Evolutionary conservation across 1,139 yeast genomes (phyloP), one percentile per base, ranked within the genome.

Genomic region (Yamadazyma trypodendri): DNA sequence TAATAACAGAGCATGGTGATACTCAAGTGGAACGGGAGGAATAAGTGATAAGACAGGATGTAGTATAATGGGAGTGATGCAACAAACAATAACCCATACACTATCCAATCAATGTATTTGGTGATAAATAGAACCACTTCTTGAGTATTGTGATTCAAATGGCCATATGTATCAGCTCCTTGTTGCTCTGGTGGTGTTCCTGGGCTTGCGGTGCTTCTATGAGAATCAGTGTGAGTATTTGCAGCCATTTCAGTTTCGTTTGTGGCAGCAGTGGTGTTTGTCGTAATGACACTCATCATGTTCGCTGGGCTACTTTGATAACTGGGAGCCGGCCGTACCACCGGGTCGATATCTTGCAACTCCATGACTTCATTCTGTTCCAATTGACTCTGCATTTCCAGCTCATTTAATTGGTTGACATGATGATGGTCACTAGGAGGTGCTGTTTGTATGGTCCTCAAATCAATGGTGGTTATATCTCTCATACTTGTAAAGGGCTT

Each of bases 11-110:
- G 50, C 16, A 83, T 70, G 13, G 84, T 77, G 24, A 81, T 60
- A 12, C 80, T 72, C 36, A 84, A 56, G 43, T 85, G 90, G 43
- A 81, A 74, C 2, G 83, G 80, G 56, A 84, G 62, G 40, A 78
- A 73, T 36, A 80, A 72, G 44, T 72, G 79, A 30, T 75, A 68
- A 3, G 58, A 56, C 37, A 53, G 52, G 49, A 63, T 55, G 59
- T 56, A 78, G 54, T 77, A 79, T 15, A 78, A 59, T 5, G 84
- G 83, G 16, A 81, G 44, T 0, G 89, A 82, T 1, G 66, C 68
- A 5, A 79, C 46, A 39, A 80, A 72, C 15, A 83, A 41, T 0
- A 63, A 30, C 0, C 51, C 37, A 51, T 77, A 80, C 2, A 79
- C 53, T 12, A 73, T 45, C 77, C 82, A 80, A 55, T 82, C 88